Evolutionary conservation across 2,329 filamentous ascomycete species (phyloP), one percentile per base, ranked within the genome.

Genomic region (Aspergillus fumigatiaffinis): DNA sequence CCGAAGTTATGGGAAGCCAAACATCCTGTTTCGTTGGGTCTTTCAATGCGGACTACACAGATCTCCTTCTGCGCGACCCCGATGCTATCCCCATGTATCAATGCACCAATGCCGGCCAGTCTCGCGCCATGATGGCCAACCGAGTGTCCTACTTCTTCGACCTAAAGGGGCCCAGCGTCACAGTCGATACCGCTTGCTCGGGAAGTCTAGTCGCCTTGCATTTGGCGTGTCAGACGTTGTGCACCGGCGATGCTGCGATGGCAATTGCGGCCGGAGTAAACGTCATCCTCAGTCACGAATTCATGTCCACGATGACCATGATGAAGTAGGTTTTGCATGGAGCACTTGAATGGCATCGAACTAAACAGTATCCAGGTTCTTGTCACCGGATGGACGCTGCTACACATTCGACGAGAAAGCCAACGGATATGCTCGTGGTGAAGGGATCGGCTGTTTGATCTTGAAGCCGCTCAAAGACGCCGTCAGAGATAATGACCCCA

Each of bases 361-460:
- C 32, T 63, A 25, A 62, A 28, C 23, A 3, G 1, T 8, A 7
- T 1, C 10, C 9, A 67, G 62, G 5, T 65, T 72, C 21, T 59
- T 72, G 3, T 71, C 67, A 10, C 62, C 66, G 8, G 66, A 71
- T 35, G 67, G 70, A 1, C 60, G 53, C 21, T 74, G 67, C 29
- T 59, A 70, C 25, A 69, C 64, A 2, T 77, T 74, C 51, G 79
- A 80, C 55, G 60, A 70, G 6, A 62, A 67, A 10, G 78, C 75
- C 0, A 71, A 76, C 53, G 80, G 80, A 1, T 82, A 81, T 57
- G 74, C 68, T 0, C 71, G 79, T 12, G 79, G 78, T 3, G 80
- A 82, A 62, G 80, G 74, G 6, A 66, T 76, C 12, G 75, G 67
- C 2, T 64, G 69, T 25, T 35, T 82, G 6, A 55, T 79, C 0